Evolutionary conservation across 2,329 filamentous ascomycete genomes (phyloP).

Genomic region (Pezizomycotina sp.): DNA sequence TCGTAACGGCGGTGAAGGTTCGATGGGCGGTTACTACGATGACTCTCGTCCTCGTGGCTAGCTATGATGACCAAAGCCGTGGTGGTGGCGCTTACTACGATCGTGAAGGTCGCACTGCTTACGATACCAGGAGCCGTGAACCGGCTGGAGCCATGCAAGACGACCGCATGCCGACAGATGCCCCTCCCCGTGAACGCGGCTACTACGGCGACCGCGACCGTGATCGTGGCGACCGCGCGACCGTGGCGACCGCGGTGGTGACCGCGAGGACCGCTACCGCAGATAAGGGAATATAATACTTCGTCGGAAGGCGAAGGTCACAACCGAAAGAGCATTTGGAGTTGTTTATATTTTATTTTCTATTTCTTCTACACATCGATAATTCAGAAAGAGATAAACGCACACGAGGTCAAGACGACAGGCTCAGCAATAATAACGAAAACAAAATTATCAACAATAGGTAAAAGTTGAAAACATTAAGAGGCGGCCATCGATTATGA

Average conservation of each 20-base stretch:
- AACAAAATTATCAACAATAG: too few relatives aligned
- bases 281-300: too few relatives aligned
- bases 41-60: slow-evolving; percentile 4
- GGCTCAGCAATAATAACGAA: too few relatives aligned
- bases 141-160: slow-evolving; percentile 27
- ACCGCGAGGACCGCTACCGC: slow-evolving; percentile 23
- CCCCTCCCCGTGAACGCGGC: slow-evolving; percentile 28
- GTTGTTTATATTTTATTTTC: too few relatives aligned
- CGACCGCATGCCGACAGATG: slow-evolving; percentile 23
- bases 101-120: slow-evolving; percentile 31
- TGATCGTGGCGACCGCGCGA: slow-evolving; percentile 30
- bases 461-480: too few relatives aligned
- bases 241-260: slow-evolving; percentile 32
- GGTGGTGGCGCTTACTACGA: slow-evolving; percentile 38
- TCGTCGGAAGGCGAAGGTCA: too few relatives aligned
- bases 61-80: slow-evolving; percentile 22
- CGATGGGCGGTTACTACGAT: slow-evolving; percentile 25
- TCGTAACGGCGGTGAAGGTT: slow-evolving; percentile 32
- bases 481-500: too few relatives aligned
- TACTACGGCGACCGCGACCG: slow-evolving; percentile 30
- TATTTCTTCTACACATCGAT: too few relatives aligned
- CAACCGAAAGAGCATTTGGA: too few relatives aligned
- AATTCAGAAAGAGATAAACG: too few relatives aligned
- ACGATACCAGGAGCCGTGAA: slow-evolving; percentile 26
- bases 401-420: too few relatives aligned